phyloP scores from a whole-genome alignment of 2,329 filamentous ascomycete species.

The Botryosphaeria dothidea region DNA sequence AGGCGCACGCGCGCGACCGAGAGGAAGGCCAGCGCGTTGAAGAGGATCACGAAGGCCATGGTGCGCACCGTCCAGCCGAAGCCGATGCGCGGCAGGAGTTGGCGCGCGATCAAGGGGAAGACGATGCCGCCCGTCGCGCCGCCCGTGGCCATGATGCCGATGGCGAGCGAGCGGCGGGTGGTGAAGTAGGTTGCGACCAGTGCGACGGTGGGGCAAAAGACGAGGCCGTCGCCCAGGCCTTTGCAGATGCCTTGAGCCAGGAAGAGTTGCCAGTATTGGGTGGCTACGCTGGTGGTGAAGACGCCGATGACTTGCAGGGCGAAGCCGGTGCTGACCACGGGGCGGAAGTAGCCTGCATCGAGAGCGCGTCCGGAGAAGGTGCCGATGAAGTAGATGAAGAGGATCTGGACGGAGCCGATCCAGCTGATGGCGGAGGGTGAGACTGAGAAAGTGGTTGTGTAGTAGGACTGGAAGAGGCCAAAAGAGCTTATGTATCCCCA shows the following conservation, averaged over 20 bases:
- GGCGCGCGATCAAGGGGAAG: slow-evolving; percentile 23
- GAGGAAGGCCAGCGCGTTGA: slow-evolving; percentile 30
- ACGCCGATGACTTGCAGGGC: slow-evolving; percentile 41
- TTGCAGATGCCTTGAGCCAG: slow-evolving; percentile 51
- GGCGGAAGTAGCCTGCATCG: slow-evolving; percentile 45
- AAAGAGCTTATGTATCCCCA: slow-evolving; percentile 56
- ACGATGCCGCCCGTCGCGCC: slow-evolving; percentile 24
- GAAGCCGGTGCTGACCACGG: slow-evolving; percentile 39
- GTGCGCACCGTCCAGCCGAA: slow-evolving; percentile 27
- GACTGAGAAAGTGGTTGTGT: slow-evolving; percentile 34
- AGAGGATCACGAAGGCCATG: slow-evolving; percentile 46
- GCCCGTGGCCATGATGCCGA: slow-evolving; percentile 28
- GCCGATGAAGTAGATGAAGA: slow-evolving; percentile 45
- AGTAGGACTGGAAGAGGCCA: slow-evolving; percentile 58
- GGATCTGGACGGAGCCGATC: slow-evolving; percentile 52
- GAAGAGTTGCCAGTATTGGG: slow-evolving; percentile 49
- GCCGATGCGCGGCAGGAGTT: slow-evolving; percentile 23
- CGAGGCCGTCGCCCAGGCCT: slow-evolving; percentile 47
- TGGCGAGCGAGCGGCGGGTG: slow-evolving; percentile 33
- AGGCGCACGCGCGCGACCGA: slow-evolving; percentile 45
- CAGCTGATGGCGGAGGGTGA: slow-evolving; percentile 48
- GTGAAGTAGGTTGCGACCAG: slow-evolving; percentile 40
- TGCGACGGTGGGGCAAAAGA: slow-evolving; percentile 40
- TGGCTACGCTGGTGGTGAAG: slow-evolving; percentile 47
- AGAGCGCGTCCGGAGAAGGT: slow-evolving; percentile 45